phyloP scores from a whole-genome alignment of 352 stramenopile species.

The Pythium grandisporangium region DNA sequence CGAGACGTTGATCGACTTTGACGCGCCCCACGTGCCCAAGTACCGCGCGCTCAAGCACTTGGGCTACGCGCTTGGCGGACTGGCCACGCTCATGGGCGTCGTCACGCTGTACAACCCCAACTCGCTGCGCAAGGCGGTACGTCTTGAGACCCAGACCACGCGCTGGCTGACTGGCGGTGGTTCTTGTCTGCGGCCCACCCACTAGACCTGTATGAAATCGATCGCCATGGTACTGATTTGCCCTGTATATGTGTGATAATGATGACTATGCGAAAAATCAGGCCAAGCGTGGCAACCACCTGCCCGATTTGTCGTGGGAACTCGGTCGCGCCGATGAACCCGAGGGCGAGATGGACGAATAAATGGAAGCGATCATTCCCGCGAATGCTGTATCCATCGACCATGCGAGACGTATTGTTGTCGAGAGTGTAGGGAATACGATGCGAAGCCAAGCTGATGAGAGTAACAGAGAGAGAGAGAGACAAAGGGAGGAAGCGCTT shows the following conservation, averaged over 20 bases:
- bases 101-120: slow-evolving; percentile 78
- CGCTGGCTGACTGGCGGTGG: slow-evolving; percentile 4
- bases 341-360: slow-evolving; percentile 79
- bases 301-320: slow-evolving; percentile 79
- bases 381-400: no score
- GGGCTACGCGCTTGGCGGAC: slow-evolving; percentile 33
- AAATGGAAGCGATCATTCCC: no score
- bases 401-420: no score
- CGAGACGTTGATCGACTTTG: slow-evolving; percentile 85
- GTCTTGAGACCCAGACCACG: slow-evolving; percentile 6
- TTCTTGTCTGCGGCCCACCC: no score
- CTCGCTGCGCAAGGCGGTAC: slow-evolving; percentile 68
- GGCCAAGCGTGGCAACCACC: slow-evolving; percentile 64
- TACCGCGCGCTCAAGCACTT: slow-evolving; percentile 63
- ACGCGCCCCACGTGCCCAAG: slow-evolving; percentile 79
- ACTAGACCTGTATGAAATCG: no score
- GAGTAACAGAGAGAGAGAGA: no score
- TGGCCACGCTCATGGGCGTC: slow-evolving; percentile 69
- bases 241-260: not conserved
- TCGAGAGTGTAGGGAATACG: no score
- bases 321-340: slow-evolving; percentile 61
- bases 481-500: no score
- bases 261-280: slow-evolving; percentile 12
- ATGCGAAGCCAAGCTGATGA: no score
- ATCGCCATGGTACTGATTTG: no score